Percentiles rank a stretch among this genome's conserved stretches.
Conservation (phyloP, 2,329 filamentous ascomycete genomes). For the Fusarium sublunatum region DNA sequence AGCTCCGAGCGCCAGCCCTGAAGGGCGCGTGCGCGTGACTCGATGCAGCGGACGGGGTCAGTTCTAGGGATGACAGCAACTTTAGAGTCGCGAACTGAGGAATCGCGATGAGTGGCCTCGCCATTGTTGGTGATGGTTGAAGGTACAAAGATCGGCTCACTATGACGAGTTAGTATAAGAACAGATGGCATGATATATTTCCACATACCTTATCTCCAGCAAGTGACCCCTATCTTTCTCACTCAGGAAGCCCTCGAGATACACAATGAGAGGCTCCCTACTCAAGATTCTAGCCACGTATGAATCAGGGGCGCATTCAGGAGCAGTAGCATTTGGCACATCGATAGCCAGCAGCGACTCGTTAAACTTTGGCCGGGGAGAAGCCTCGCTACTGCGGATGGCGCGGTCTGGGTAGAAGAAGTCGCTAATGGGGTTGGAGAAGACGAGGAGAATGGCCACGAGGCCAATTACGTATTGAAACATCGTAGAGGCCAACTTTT, state of each 20-base stretch:
- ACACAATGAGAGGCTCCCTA: constrained; percentile 63
- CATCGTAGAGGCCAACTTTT: constrained; percentile 48
- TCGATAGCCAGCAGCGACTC: constrained; percentile 64
- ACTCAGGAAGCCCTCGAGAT: constrained; percentile 64
- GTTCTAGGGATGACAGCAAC: constrained; percentile 64
- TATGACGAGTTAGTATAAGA: constrained; percentile 39
- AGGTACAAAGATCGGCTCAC: constrained; percentile 61
- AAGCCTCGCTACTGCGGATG: constrained; percentile 34
- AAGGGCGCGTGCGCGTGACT: constrained; percentile 58
- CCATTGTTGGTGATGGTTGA: constrained; percentile 64
- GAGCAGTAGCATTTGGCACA: constrained; percentile 49
- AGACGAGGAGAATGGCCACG: constrained; percentile 56
- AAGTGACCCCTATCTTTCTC: constrained; percentile 59
- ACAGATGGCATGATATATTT: not conserved
- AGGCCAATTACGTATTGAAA: constrained; percentile 59
- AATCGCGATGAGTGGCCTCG: constrained; percentile 54
- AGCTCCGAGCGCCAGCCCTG: constrained; percentile 66
- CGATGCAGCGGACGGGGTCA: constrained; percentile 58
- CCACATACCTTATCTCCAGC: constrained; percentile 60
- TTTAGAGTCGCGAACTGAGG: constrained; percentile 61
- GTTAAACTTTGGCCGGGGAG: constrained; percentile 60
- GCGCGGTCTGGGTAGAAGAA: constrained; percentile 49
- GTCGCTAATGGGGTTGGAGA: constrained; percentile 57
- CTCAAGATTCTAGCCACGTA: constrained; percentile 62
- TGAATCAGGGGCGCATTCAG: constrained; percentile 54